Evolutionary conservation across 305 asterid genomes (phyloP).

Genomic region (Nicotiana rustica): DNA sequence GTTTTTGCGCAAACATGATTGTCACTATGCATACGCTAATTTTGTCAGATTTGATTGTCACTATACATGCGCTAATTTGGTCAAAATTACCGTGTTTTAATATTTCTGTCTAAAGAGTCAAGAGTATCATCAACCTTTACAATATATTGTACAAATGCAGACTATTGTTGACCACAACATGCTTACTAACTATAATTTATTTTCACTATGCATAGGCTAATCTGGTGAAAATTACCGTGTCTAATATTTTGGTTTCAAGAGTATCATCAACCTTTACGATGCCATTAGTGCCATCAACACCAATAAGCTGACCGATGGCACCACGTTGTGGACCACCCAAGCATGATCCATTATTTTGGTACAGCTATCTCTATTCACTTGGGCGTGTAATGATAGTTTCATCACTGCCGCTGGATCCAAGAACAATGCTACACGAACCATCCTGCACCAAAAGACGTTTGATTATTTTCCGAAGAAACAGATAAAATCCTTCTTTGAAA

Average conservation of each 20-base stretch:
- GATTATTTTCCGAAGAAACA: neutral
- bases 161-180: neutral
- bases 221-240: neutral
- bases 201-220: neutral
- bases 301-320: slow-evolving; percentile 84
- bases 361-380: slow-evolving; percentile 71
- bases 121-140: neutral
- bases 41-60: neutral
- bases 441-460: slow-evolving; percentile 55
- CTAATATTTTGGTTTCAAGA: neutral
- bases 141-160: neutral
- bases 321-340: slow-evolving; percentile 93
- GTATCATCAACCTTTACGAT: neutral
- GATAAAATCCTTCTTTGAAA: neutral
- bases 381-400: slow-evolving; percentile 64
- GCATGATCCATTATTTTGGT: slow-evolving; percentile 74
- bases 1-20: no score
- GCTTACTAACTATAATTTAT: neutral
- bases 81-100: neutral
- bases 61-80: neutral
- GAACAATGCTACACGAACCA: slow-evolving; percentile 84
- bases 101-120: neutral
- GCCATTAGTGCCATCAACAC: slow-evolving; percentile 70
- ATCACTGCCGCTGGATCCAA: slow-evolving; percentile 81
- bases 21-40: no score